phyloP scores from a whole-genome alignment of 106 monocot genomes.

The Apostasia ramifera region DNA sequence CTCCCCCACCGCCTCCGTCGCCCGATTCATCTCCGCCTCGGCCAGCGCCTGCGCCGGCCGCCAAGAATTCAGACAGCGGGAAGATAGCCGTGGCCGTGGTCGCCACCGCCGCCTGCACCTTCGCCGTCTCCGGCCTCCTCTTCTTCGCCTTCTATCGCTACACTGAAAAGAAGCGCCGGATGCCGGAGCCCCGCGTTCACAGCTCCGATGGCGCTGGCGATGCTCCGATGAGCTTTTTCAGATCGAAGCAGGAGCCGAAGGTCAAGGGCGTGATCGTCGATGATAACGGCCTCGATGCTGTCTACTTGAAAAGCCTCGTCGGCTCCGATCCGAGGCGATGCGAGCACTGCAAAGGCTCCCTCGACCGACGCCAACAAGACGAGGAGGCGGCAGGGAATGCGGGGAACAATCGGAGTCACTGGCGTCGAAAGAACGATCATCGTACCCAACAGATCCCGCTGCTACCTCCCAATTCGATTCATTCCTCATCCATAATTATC shows the following conservation, averaged over 20 bases:
- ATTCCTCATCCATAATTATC: background rate
- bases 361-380: background rate
- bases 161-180: slow-evolving; percentile 18
- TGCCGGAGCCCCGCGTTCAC: background rate
- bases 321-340: slow-evolving; percentile 15
- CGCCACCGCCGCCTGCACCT: slow-evolving; percentile 57
- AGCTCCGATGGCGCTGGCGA: background rate
- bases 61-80: slow-evolving; percentile 6
- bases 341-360: slow-evolving; percentile 21
- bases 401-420: background rate
- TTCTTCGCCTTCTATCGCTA: slow-evolving; percentile 46
- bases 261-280: slow-evolving; percentile 40
- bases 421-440: background rate
- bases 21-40: slow-evolving; percentile 1
- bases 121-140: slow-evolving; percentile 45
- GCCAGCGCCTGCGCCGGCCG: background rate
- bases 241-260: background rate
- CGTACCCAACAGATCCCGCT: slow-evolving; percentile 6
- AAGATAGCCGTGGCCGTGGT: slow-evolving; percentile 35
- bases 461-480: background rate
- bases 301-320: slow-evolving; percentile 54
- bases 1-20: slow-evolving; percentile 11
- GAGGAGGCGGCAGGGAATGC: background rate
- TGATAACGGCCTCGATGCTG: slow-evolving; percentile 69
- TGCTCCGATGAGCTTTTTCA: background rate